Conservation (phyloP, 2,329 filamentous ascomycete genomes). For the Sclerotinia subarctica region DNA sequence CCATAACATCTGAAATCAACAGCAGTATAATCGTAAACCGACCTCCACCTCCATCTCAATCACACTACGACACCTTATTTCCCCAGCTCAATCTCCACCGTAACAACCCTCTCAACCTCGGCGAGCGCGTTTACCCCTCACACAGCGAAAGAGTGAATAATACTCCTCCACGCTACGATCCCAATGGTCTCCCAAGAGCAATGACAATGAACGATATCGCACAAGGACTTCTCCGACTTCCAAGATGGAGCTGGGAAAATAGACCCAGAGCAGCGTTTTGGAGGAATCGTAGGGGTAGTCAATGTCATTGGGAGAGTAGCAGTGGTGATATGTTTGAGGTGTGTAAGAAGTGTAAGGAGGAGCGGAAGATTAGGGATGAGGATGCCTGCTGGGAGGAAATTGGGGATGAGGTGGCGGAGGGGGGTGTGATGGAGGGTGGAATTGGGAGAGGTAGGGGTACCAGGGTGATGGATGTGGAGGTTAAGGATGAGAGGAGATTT, state of each 20-base stretch:
- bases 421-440: not conserved
- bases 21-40: not conserved
- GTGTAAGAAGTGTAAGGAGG: constrained; percentile 28
- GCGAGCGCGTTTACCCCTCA: constrained; percentile 14
- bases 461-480: not conserved
- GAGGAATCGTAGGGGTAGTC: constrained; percentile 6
- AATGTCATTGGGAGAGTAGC: constrained; percentile 12
- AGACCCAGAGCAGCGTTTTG: not conserved
- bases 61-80: not conserved
- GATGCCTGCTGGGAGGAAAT: not conserved
- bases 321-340: constrained; percentile 26
- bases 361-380: constrained; percentile 22
- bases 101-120: not conserved
- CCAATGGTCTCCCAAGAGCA: not conserved
- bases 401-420: not conserved
- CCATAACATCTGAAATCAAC: not conserved
- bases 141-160: not conserved
- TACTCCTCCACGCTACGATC: constrained; percentile 2
- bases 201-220: constrained; percentile 13
- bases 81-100: not conserved
- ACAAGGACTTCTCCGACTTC: constrained; percentile 25
- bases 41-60: not conserved
- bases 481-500: constrained; percentile 10
- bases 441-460: not conserved
- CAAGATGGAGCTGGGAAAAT: constrained; percentile 31